These are phyloP conservation scores for Xerocomus minutiporus DNA, from an alignment of 1,284 basidiomycete species.

Conservation along the genomic window DNA sequence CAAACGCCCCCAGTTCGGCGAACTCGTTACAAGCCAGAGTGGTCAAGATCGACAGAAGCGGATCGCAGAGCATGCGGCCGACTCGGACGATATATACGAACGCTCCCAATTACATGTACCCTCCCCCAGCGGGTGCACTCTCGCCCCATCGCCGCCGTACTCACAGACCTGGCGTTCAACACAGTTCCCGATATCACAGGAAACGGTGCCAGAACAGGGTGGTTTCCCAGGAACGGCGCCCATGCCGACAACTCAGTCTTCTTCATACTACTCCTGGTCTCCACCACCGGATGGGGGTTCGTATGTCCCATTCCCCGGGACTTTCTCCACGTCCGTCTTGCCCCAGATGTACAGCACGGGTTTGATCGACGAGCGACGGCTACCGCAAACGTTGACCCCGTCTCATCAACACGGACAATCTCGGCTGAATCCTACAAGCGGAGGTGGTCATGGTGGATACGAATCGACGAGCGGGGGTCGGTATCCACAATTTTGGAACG, in stretches of 20 bases:
- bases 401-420: slow-evolving; percentile 21
- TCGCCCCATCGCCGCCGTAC: slow-evolving; percentile 20
- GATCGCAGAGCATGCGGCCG: slow-evolving; percentile 31
- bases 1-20: slow-evolving; percentile 12
- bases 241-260: slow-evolving; percentile 7
- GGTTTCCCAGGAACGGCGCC: slow-evolving; percentile 13
- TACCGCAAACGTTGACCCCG: slow-evolving; percentile 12
- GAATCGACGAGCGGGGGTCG: slow-evolving; percentile 27
- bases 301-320: slow-evolving; percentile 38
- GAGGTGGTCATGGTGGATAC: slow-evolving; percentile 16
- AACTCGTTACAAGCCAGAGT: slow-evolving; percentile 33
- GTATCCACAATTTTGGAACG: slow-evolving; percentile 59
- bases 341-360: slow-evolving; percentile 71
- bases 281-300: slow-evolving; percentile 37
- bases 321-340: slow-evolving; percentile 59
- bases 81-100: slow-evolving; percentile 32
- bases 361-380: slow-evolving; percentile 44
- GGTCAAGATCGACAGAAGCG: slow-evolving; percentile 36
- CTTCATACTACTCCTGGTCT: slow-evolving; percentile 51
- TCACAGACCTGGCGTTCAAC: slow-evolving; percentile 31
- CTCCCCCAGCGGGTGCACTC: background rate
- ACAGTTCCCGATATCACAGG: slow-evolving; percentile 22
- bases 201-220: slow-evolving; percentile 20
- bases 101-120: slow-evolving; percentile 24
- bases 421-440: slow-evolving; percentile 14